Evolutionary conservation across 805 yeast genomes (phyloP).

Genomic region (Cyberlindnera xishuangbannaensis): DNA sequence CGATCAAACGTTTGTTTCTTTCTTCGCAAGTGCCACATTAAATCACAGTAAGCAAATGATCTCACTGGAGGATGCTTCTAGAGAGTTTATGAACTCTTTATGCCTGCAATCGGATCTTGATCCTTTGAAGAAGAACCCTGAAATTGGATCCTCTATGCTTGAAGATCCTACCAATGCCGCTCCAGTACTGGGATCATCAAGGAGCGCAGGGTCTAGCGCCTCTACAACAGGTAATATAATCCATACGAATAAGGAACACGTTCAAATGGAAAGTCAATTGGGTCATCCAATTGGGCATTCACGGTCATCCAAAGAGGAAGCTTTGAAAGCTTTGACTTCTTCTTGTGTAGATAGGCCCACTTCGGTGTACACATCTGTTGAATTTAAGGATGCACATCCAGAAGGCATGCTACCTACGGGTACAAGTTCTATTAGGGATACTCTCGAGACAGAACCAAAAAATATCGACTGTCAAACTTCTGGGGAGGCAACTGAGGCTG

Average conservation of each 20-base stretch:
- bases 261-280: too few species aligned
- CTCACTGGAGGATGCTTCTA: conserved; percentile 15
- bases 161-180: neutral
- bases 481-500: conserved; percentile 1
- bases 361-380: neutral
- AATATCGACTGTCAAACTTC: too few species aligned
- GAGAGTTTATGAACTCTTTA: conserved; percentile 7
- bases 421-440: too few species aligned
- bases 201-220: too few species aligned
- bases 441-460: neutral
- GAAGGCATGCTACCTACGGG: too few species aligned
- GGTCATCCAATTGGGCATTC: too few species aligned
- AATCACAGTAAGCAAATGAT: neutral
- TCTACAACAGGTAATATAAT: too few species aligned
- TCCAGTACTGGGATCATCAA: too few species aligned
- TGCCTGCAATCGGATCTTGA: neutral
- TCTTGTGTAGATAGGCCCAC: neutral
- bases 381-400: neutral
- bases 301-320: neutral
- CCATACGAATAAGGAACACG: too few species aligned
- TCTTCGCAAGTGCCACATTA: conserved; percentile 7
- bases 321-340: neutral
- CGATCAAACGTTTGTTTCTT: conserved; percentile 17
- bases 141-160: neutral
- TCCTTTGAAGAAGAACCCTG: neutral